phyloP scores from a whole-genome alignment of 2,329 filamentous ascomycete genomes.

The Ophiostoma sp. region DNA sequence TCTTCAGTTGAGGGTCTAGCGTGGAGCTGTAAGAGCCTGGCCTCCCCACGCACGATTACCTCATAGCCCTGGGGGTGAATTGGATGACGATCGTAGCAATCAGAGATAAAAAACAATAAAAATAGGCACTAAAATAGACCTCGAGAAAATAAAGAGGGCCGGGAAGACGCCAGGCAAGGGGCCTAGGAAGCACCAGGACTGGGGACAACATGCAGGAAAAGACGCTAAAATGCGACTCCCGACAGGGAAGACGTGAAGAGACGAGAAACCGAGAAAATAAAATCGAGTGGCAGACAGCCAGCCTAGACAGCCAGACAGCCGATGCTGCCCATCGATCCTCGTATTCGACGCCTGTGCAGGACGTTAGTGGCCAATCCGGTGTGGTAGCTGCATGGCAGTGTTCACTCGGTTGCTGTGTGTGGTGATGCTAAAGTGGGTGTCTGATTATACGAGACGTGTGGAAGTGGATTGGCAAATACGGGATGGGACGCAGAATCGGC shows the following conservation, averaged over 20 bases:
- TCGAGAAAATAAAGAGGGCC: conserved; percentile 7
- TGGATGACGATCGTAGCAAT: conserved; percentile 12
- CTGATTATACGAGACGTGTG: conserved; percentile 1
- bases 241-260: neutral
- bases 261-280: neutral
- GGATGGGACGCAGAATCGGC: neutral
- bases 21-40: neutral
- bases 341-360: conserved; percentile 21
- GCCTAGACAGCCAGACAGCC: too few relatives aligned
- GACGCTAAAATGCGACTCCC: neutral
- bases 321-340: conserved; percentile 7
- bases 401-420: conserved; percentile 10
- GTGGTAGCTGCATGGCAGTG: conserved; percentile 15
- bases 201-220: neutral
- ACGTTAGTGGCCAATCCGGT: conserved; percentile 20
- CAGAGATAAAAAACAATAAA: neutral
- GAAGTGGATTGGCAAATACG: neutral
- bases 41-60: conserved; percentile 18
- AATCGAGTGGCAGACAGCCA: neutral
- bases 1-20: conserved; percentile 1
- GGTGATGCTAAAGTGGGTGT: neutral
- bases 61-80: conserved; percentile 14
- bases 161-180: neutral
- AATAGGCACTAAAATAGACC: neutral
- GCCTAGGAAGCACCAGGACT: neutral